Evolutionary conservation across 371 early-diverging fungal species (phyloP).

Genomic region (Circinella minor): DNA sequence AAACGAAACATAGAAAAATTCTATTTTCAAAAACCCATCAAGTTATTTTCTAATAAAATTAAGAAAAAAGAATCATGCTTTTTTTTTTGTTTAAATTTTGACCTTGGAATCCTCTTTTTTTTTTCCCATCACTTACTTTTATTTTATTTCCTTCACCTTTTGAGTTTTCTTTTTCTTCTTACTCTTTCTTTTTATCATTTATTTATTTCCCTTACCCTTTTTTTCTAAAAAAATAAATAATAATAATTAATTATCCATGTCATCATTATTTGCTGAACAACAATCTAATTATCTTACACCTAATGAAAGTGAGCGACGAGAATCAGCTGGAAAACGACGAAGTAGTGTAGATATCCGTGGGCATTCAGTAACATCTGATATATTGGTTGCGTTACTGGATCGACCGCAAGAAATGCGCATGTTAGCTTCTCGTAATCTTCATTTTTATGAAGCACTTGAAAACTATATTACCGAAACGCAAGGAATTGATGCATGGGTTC

Average conservation of each 20-base stretch:
- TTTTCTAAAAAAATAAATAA: too few relatives aligned
- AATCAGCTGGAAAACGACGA: constrained; percentile 9
- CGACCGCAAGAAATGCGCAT: constrained; percentile 43
- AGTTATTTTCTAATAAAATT: not conserved
- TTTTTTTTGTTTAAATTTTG: constrained; percentile 1
- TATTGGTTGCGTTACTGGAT: constrained; percentile 46
- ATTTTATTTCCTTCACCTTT: not conserved
- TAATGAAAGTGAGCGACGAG: not conserved
- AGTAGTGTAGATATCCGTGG: constrained; percentile 40
- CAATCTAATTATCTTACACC: not conserved
- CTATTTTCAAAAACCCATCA: not conserved
- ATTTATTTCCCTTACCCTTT: not conserved
- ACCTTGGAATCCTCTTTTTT: not conserved
- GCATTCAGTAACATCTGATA: constrained; percentile 33
- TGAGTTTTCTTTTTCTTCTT: not conserved
- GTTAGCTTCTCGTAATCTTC: constrained; percentile 30
- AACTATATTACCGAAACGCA: constrained; percentile 46
- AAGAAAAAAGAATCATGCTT: not conserved
- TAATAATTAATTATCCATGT: not conserved
- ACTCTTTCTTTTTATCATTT: constrained; percentile 2
- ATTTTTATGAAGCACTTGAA: constrained; percentile 39
- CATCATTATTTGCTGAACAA: constrained; percentile 6
- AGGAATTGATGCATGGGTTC: constrained; percentile 38
- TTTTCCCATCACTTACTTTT: constrained; percentile 11
- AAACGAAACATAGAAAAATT: constrained; percentile 3